A percentile compares a stretch with the other conserved stretches of the same genome.
phyloP scores from a whole-genome alignment of 2,329 filamentous ascomycete species.

The Pseudocercospora eumusae region DNA sequence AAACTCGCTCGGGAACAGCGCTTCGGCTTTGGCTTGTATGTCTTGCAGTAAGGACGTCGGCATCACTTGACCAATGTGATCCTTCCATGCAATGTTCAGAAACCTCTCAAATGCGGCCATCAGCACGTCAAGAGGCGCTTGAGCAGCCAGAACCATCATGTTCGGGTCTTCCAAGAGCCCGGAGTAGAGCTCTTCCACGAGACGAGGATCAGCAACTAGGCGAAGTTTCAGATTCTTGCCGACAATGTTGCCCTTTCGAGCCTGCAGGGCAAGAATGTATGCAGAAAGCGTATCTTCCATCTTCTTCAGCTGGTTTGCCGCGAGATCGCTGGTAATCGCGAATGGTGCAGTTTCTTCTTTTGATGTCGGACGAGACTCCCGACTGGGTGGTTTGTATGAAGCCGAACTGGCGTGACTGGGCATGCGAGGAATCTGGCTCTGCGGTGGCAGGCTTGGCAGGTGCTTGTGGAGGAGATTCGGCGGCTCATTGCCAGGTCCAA shows the following conservation, averaged over 20 bases:
- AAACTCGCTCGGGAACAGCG: slow-evolving; percentile 70
- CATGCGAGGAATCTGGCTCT: slow-evolving; percentile 25
- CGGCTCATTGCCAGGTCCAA: slow-evolving; percentile 49
- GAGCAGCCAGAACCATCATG: slow-evolving; percentile 72
- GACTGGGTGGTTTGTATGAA: slow-evolving; percentile 42
- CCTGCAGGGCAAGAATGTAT: slow-evolving; percentile 78
- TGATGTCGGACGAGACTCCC: slow-evolving; percentile 41
- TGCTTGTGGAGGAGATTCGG: slow-evolving; percentile 34
- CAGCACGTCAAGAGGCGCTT: slow-evolving; percentile 77
- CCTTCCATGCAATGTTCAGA: slow-evolving; percentile 80
- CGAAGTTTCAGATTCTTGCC: slow-evolving; percentile 74
- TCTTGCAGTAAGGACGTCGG: slow-evolving; percentile 68
- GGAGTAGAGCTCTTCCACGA: slow-evolving; percentile 89
- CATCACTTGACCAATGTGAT: slow-evolving; percentile 84
- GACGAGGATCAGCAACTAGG: slow-evolving; percentile 69
- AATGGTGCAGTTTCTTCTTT: slow-evolving; percentile 44
- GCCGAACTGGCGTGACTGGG: slow-evolving; percentile 32
- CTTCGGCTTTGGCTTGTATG: slow-evolving; percentile 66
- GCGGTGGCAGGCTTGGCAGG: slow-evolving; percentile 32
- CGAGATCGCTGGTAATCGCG: slow-evolving; percentile 43
- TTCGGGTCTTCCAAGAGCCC: slow-evolving; percentile 79
- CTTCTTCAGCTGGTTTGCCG: slow-evolving; percentile 63
- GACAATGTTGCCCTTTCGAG: slow-evolving; percentile 82
- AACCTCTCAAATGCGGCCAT: slow-evolving; percentile 96
- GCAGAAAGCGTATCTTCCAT: slow-evolving; percentile 84